phyloP scores from a whole-genome alignment of 805 yeast species.

The Wickerhamiella cacticola region DNA sequence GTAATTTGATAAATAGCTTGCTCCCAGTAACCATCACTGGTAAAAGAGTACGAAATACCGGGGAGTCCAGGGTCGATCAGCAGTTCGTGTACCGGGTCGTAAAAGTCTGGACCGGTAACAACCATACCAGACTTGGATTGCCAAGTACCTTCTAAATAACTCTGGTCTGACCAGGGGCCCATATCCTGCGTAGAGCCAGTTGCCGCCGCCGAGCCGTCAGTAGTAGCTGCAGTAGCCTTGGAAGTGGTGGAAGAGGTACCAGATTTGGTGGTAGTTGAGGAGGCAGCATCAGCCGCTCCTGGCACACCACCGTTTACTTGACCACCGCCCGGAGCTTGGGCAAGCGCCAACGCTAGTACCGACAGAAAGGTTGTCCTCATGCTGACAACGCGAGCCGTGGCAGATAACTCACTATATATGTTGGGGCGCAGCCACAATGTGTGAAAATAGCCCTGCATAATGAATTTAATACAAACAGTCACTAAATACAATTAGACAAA shows the following conservation, averaged over 20 bases:
- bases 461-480: too few species aligned
- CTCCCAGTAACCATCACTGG: conserved; percentile 83
- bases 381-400: conserved; percentile 4
- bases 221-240: background rate
- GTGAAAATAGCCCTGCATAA: background rate
- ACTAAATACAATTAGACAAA: too few species aligned
- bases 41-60: conserved; percentile 86
- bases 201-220: background rate
- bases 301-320: background rate
- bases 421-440: background rate
- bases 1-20: conserved; percentile 72
- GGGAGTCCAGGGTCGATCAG: conserved; percentile 92
- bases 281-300: conserved; percentile 6
- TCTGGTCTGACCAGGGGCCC: conserved; percentile 23
- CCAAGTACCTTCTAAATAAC: conserved; percentile 76
- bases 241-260: conserved; percentile 1
- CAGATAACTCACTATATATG: background rate
- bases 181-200: conserved; percentile 4
- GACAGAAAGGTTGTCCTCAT: conserved; percentile 9
- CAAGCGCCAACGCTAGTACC: conserved; percentile 5
- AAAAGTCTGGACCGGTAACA: conserved; percentile 88
- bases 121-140: conserved; percentile 85
- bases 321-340: conserved; percentile 10
- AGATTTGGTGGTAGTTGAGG: conserved; percentile 14
- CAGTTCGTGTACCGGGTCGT: conserved; percentile 90